Evolutionary conservation across 768 basidiomycete genomes (phyloP).

Genomic region (Leccinum barrowsii): DNA sequence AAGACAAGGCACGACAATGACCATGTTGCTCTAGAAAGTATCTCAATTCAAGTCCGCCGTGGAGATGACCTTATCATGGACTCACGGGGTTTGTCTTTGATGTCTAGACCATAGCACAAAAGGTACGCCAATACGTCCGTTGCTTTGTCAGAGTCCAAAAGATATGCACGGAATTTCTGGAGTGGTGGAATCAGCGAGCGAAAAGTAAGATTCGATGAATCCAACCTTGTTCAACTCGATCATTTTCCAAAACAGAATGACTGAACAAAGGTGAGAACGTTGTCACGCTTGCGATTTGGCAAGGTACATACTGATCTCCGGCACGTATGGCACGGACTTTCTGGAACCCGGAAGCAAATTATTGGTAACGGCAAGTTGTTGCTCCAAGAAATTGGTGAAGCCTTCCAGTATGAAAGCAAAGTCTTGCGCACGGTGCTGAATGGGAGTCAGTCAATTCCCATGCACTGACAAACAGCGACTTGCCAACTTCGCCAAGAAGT

Average conservation of each 20-base stretch:
- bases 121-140: conserved; percentile 77
- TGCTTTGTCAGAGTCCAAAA: conserved; percentile 76
- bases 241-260: conserved; percentile 86
- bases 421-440: conserved; percentile 85
- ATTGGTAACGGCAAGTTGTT: conserved; percentile 71
- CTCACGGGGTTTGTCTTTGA: conserved; percentile 92
- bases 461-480: conserved; percentile 1
- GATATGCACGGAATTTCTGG: conserved; percentile 87
- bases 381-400: conserved; percentile 60
- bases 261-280: conserved; percentile 35
- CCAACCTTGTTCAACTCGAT: conserved; percentile 87
- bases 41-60: conserved; percentile 5
- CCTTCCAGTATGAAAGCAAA: conserved; percentile 82
- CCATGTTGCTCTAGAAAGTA: conserved; percentile 76
- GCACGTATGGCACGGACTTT: conserved; percentile 76
- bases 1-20: conserved; percentile 82
- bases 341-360: conserved; percentile 83
- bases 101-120: conserved; percentile 77
- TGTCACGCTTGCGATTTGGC: neutral
- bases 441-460: conserved; percentile 7
- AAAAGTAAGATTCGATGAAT: neutral
- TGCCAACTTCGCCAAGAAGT: conserved; percentile 88
- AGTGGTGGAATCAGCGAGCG: conserved; percentile 1
- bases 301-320: conserved; percentile 68
- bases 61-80: conserved; percentile 4